Base-by-base conservation (phyloP, 2,329 filamentous ascomycete species). In the Ophiostoma angusticollis region DNA sequence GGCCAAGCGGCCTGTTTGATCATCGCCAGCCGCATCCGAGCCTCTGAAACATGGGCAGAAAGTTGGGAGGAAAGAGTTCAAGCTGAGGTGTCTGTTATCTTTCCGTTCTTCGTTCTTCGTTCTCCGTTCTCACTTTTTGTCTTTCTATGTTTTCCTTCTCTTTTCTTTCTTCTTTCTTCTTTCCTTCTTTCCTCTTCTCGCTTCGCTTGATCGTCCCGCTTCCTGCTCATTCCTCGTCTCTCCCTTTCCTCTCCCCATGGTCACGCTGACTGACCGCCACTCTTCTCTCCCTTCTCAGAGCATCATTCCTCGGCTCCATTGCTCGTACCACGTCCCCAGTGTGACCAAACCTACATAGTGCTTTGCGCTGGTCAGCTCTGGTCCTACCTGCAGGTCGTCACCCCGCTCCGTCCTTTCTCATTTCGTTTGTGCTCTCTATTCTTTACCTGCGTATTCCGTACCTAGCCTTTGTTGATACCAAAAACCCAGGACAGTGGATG, bases 1-100 rank as follows among this genome's bases (percentile, higher is more conserved):
- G 39, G 41, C 9, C 38, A 44, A 40, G 45, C 40, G 31, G 37
- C 31, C 17, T 31, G 45, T 47, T 47, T 47, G 45, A 47, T 47
- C 44, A 30, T 39, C 45, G 16, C 22, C 29, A 33, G 35, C 45
- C 43, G 41, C 43, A 41, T 38, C 38, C 24, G 35, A 29, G 32
- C 43, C 30, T 42, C 42, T 47, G 45, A 47, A 47, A 47, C 45
- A 27, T 32, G 35, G 27, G 17, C 19, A 25, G 11, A 32, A 32
- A 27, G 27, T 18, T 14, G 28, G 27, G 19, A 35, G 9, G 13
- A 19, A 35, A 14, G 31, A 13, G 4, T 25, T 13, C 22, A 13
- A 23, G 16, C 22, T 13, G 33, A 23, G 22, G 16, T 12, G 22
- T 35, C 22, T 24, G n/a, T 35, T 23, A 23, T 24, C 32, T 13